Conservation (phyloP, 306 rosid species). For the Ormosia semicastrata region DNA sequence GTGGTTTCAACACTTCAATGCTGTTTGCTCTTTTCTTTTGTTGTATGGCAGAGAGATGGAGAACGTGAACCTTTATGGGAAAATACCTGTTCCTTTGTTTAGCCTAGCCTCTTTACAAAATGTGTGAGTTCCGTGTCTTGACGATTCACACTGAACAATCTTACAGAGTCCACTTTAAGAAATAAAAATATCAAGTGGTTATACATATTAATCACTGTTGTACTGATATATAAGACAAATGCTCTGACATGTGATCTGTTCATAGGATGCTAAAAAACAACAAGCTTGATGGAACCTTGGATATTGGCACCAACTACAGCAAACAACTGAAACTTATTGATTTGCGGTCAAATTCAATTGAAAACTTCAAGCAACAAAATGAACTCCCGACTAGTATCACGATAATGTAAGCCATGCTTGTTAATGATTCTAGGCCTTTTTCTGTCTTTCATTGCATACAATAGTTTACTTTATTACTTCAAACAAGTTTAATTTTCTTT, state of each 20-base stretch:
- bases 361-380: neutral
- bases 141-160: neutral
- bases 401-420: slow-evolving; percentile 22
- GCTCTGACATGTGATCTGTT: neutral
- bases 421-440: neutral
- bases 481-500: neutral
- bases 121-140: slow-evolving; percentile 44
- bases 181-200: neutral
- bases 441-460: neutral
- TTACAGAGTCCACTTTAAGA: neutral
- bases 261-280: slow-evolving; percentile 7
- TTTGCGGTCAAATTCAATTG: slow-evolving; percentile 7
- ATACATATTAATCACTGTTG: neutral
- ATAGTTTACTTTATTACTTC: neutral
- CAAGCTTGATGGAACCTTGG: slow-evolving; percentile 16
- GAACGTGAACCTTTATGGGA: slow-evolving; percentile 32
- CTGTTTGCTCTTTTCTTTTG: neutral
- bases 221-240: neutral
- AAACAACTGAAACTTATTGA: neutral
- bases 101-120: slow-evolving; percentile 34
- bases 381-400: neutral
- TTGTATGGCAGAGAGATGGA: slow-evolving; percentile 44
- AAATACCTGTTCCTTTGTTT: slow-evolving; percentile 38
- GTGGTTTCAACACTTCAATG: neutral
- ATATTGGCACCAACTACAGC: slow-evolving; percentile 21